phyloP scores from a whole-genome alignment of 768 basidiomycete genomes.

The Boletus reticulatus region DNA sequence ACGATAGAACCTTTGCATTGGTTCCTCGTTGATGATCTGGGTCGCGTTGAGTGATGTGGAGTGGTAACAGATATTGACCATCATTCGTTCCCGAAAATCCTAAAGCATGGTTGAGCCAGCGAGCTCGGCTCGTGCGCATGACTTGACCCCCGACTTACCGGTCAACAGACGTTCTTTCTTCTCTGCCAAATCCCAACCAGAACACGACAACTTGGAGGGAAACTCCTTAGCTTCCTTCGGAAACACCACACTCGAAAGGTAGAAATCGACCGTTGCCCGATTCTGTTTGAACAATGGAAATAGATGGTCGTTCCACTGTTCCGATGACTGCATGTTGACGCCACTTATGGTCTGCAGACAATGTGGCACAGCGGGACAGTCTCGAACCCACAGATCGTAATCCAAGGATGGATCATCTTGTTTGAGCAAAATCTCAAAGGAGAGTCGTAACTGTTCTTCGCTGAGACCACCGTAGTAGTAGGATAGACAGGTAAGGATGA shows the following conservation, averaged over 20 bases:
- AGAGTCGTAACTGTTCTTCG: constrained; percentile 26
- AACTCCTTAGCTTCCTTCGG: constrained; percentile 39
- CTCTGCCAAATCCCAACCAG: constrained; percentile 39
- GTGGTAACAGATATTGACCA: constrained; percentile 36
- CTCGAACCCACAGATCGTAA: constrained; percentile 33
- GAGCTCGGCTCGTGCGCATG: background rate
- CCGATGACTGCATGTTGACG: constrained; percentile 29
- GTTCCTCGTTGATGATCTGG: constrained; percentile 34
- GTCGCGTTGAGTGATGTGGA: constrained; percentile 32
- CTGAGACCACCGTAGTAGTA: constrained; percentile 37
- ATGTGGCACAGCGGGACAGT: constrained; percentile 17
- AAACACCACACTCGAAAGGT: constrained; percentile 31
- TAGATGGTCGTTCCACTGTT: constrained; percentile 21
- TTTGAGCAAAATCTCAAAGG: constrained; percentile 28
- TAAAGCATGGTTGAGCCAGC: background rate
- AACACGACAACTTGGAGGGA: constrained; percentile 31
- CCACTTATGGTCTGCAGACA: constrained; percentile 13
- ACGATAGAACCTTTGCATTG: constrained; percentile 40
- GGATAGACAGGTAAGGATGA: constrained; percentile 33
- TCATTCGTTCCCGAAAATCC: constrained; percentile 43
- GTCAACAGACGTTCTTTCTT: constrained; percentile 15
- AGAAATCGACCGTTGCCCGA: constrained; percentile 34
- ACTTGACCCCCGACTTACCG: constrained; percentile 3
- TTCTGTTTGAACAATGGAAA: constrained; percentile 28
- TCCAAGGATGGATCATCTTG: constrained; percentile 32